phyloP scores from a whole-genome alignment of 1,139 yeast species.

The Suhomyces choctaworum region DNA sequence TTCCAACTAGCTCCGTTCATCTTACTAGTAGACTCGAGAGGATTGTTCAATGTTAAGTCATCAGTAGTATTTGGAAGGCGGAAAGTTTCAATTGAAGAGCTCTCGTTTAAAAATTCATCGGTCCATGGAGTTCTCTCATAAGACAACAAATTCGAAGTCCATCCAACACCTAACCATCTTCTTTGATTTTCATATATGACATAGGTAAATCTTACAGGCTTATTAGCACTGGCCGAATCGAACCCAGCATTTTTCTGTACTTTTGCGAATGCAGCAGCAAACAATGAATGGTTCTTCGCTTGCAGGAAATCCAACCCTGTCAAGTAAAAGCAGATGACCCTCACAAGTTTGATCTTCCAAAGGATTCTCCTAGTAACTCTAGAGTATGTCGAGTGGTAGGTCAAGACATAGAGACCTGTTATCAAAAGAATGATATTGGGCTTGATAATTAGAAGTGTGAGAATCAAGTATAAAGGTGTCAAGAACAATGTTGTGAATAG shows the following conservation, averaged over 20 bases:
- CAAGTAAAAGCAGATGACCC: constrained; percentile 72
- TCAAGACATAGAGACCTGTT: constrained; percentile 62
- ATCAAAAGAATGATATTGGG: constrained; percentile 69
- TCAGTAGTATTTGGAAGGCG: constrained; percentile 68
- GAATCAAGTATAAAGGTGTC: constrained; percentile 77
- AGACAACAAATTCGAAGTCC: constrained; percentile 89
- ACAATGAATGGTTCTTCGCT: constrained; percentile 46
- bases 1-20: constrained; percentile 79
- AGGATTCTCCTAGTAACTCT: constrained; percentile 75
- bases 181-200: constrained; percentile 96
- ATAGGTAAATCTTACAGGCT: constrained; percentile 84
- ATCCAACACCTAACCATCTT: constrained; percentile 96
- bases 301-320: constrained; percentile 85
- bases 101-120: constrained; percentile 88
- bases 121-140: constrained; percentile 98
- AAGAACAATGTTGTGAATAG: constrained; percentile 80
- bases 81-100: constrained; percentile 73
- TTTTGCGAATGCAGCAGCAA: constrained; percentile 60
- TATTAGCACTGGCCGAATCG: constrained; percentile 26
- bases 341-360: constrained; percentile 77
- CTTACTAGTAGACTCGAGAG: constrained; percentile 39
- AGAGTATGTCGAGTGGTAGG: constrained; percentile 86
- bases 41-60: constrained; percentile 32
- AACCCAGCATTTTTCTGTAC: constrained; percentile 53
- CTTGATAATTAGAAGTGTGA: constrained; percentile 64